Evolutionary conservation across 73 alveolate genomes (phyloP).

Genomic region (Paramecium biaurelia): DNA sequence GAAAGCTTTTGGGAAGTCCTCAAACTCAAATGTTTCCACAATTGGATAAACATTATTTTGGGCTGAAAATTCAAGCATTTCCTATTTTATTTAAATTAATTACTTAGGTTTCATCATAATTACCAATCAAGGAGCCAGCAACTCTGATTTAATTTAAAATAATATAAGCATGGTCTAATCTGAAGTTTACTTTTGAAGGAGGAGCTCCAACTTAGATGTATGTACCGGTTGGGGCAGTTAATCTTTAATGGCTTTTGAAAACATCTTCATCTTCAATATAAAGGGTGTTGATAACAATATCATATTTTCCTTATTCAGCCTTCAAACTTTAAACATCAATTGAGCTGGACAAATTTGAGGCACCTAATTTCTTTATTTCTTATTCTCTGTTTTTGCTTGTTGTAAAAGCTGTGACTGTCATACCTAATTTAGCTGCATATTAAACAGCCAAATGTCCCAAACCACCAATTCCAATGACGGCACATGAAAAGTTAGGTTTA

Average conservation of each 20-base stretch:
- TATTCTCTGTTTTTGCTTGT: constrained; percentile 52
- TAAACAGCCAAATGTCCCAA: constrained; percentile 76
- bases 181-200: background rate
- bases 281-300: constrained; percentile 32
- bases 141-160: constrained; percentile 45
- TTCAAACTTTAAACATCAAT: background rate
- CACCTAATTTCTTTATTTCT: constrained; percentile 68
- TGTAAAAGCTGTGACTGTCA: constrained; percentile 71
- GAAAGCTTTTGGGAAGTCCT: constrained; percentile 74
- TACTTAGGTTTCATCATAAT: constrained; percentile 37
- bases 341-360: constrained; percentile 44
- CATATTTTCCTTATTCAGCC: constrained; percentile 11
- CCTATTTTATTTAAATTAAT: background rate
- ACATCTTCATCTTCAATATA: constrained; percentile 35
- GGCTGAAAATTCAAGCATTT: constrained; percentile 59
- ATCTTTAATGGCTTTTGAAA: constrained; percentile 24
- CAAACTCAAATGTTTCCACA: constrained; percentile 68
- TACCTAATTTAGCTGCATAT: constrained; percentile 69
- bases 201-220: constrained; percentile 39
- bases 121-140: constrained; percentile 30
- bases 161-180: constrained; percentile 18
- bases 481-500: constrained; percentile 63
- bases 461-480: constrained; percentile 75
- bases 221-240: constrained; percentile 21
- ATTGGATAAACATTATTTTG: constrained; percentile 66